These are phyloP conservation scores for Kurtzmaniella natalensis DNA, from an alignment of 1,139 yeast genomes.

Conservation along the genomic window DNA sequence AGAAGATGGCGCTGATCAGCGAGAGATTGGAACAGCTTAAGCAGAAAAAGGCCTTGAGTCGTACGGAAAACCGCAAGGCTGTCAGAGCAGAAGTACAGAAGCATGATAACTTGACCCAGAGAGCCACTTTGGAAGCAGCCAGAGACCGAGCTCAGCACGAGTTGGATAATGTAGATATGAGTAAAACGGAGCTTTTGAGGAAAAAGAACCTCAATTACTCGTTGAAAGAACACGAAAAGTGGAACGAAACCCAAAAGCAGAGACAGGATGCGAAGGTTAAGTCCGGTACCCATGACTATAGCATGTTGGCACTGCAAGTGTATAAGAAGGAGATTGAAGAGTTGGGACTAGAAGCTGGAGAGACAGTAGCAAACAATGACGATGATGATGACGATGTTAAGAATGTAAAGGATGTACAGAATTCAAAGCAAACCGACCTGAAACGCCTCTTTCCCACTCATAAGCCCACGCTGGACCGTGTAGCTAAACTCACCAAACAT, in stretches of 20 bases:
- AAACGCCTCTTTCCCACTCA: no score
- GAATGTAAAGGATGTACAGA: slow-evolving; percentile 8
- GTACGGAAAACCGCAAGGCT: slow-evolving; percentile 18
- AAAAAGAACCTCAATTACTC: slow-evolving; percentile 57
- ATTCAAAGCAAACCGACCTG: slow-evolving; percentile 4
- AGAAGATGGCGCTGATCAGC: not conserved
- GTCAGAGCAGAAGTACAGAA: slow-evolving; percentile 8
- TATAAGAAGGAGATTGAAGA: slow-evolving; percentile 44
- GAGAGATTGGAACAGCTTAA: slow-evolving; percentile 11
- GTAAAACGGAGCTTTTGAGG: slow-evolving; percentile 34
- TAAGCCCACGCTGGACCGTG: not conserved
- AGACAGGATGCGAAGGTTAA: slow-evolving; percentile 13
- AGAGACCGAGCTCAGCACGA: slow-evolving; percentile 15
- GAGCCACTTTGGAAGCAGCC: slow-evolving; percentile 3
- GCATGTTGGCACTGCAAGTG: slow-evolving; percentile 52
- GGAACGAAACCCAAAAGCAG: slow-evolving; percentile 46
- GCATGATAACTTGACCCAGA: slow-evolving; percentile 18
- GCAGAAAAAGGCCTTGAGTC: slow-evolving; percentile 15
- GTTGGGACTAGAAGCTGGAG: no score
- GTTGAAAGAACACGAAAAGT: slow-evolving; percentile 62
- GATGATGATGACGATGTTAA: slow-evolving; percentile 30
- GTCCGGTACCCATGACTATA: slow-evolving; percentile 35
- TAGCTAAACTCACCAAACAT: not conserved
- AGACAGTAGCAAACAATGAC: slow-evolving; percentile 40
- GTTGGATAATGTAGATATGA: slow-evolving; percentile 30